phyloP scores from a whole-genome alignment of 495 filamentous ascomycete genomes.

The Tuber magnatum region DNA sequence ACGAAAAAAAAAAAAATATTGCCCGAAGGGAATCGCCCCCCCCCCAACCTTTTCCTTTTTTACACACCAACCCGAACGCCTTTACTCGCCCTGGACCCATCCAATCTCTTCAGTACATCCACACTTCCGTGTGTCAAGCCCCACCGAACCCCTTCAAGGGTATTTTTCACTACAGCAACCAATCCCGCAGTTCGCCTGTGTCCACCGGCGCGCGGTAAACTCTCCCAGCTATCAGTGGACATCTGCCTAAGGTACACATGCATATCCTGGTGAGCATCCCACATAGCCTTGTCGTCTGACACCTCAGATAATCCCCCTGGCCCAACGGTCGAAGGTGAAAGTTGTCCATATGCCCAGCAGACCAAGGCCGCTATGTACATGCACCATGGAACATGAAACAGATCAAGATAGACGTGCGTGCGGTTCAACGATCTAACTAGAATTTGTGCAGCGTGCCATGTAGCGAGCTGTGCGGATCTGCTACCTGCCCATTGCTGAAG shows the following conservation, averaged over 20 bases:
- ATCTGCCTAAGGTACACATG: conserved; percentile 35
- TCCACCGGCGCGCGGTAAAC: conserved; percentile 29
- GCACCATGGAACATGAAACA: conserved; percentile 37
- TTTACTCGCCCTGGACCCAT: conserved; percentile 16
- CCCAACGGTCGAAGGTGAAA: conserved; percentile 25
- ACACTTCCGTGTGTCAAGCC: conserved; percentile 37
- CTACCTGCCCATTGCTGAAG: conserved; percentile 35
- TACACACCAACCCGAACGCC: conserved; percentile 13
- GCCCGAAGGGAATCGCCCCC: not conserved
- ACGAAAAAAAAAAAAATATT: not conserved
- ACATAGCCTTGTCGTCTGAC: conserved; percentile 31
- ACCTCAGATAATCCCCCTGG: conserved; percentile 21
- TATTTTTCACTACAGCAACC: conserved; percentile 31
- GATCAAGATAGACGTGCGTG: conserved; percentile 32
- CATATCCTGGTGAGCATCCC: conserved; percentile 39
- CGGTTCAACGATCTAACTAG: conserved; percentile 29
- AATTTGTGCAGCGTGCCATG: conserved; percentile 40
- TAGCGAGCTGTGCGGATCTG: conserved; percentile 33
- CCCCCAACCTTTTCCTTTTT: not conserved
- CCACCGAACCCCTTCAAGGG: conserved; percentile 34
- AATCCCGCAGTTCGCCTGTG: conserved; percentile 32
- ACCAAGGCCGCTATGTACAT: conserved; percentile 38
- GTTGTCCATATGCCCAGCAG: conserved; percentile 40
- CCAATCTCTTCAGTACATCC: conserved; percentile 35
- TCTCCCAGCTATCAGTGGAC: conserved; percentile 38